Evolutionary conservation across 2,329 filamentous ascomycete species (phyloP).

Genomic region (Clonostachys sp.): DNA sequence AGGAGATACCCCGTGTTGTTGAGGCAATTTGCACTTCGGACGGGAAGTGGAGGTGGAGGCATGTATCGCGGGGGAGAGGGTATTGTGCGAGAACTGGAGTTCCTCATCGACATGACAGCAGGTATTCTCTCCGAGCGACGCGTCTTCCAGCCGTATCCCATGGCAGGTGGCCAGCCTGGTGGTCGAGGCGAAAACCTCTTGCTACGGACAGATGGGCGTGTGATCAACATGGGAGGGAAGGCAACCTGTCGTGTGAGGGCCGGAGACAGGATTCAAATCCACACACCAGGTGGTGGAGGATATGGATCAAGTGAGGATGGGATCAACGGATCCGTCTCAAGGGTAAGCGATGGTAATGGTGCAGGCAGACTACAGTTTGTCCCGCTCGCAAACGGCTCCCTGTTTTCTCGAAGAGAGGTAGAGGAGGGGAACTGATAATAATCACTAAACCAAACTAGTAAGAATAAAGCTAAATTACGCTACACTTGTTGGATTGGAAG

Average conservation of each 20-base stretch:
- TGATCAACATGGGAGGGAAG: conserved; percentile 22
- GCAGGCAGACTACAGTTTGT: no score
- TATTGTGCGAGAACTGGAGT: conserved; percentile 70
- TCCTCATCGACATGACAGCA: conserved; percentile 18
- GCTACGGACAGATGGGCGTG: no score
- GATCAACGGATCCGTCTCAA: no score
- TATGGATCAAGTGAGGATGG: conserved; percentile 6
- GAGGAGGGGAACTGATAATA: no score
- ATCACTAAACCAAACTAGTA: no score
- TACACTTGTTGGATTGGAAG: no score
- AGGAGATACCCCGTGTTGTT: conserved; percentile 53
- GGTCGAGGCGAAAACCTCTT: neutral
- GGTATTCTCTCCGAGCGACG: neutral
- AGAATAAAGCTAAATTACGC: no score
- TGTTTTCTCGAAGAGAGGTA: no score
- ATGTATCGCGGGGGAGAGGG: conserved; percentile 66
- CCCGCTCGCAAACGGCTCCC: no score
- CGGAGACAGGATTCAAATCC: conserved; percentile 26
- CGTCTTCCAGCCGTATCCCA: neutral
- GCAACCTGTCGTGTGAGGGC: conserved; percentile 17
- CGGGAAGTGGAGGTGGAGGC: conserved; percentile 57
- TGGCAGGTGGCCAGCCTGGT: neutral
- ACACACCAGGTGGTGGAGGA: conserved; percentile 26
- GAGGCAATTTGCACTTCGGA: conserved; percentile 59
- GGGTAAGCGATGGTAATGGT: no score